Conservation (phyloP, 2,329 filamentous ascomycete species). For the Trichoderma hamatum region DNA sequence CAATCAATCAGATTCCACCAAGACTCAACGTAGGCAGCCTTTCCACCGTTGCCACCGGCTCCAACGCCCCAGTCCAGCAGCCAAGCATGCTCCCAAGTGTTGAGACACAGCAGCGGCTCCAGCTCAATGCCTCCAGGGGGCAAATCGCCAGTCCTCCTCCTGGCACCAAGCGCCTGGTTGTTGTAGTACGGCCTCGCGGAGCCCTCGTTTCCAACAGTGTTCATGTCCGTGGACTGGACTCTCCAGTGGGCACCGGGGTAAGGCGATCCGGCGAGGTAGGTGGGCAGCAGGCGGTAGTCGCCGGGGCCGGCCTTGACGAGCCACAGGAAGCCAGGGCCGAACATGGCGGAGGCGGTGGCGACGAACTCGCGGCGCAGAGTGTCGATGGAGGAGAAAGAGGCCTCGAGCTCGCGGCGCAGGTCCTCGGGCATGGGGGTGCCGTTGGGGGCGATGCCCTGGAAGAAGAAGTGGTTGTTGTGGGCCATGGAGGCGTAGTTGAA, state of each 20-base stretch:
- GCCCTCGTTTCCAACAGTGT: conserved; percentile 55
- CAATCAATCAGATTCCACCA: conserved; percentile 94
- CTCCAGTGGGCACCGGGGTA: conserved; percentile 85
- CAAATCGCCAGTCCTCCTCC: conserved; percentile 40
- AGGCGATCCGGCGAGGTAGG: conserved; percentile 89
- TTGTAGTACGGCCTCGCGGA: conserved; percentile 46
- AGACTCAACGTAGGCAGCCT: conserved; percentile 71
- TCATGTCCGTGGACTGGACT: conserved; percentile 69
- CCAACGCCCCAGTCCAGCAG: conserved; percentile 75
- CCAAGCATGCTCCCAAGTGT: conserved; percentile 96
- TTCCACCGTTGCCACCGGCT: conserved; percentile 65
- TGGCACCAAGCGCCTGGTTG: conserved; percentile 40
- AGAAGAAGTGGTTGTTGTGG: conserved; percentile 88
- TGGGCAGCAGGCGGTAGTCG: conserved; percentile 73
- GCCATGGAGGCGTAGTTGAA: conserved; percentile 99
- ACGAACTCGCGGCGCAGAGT: conserved; percentile 80
- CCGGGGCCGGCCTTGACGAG: conserved; percentile 65
- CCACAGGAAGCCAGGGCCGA: conserved; percentile 97
- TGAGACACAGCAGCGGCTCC: conserved; percentile 83
- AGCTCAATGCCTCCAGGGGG: conserved; percentile 70
- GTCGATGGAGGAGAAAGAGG: conserved; percentile 79
- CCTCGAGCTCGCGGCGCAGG: conserved; percentile 63
- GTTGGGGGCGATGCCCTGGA: conserved; percentile 55
- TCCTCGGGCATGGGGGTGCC: conserved; percentile 56
- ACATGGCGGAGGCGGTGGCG: conserved; percentile 83